Conservation (phyloP, 2,329 filamentous ascomycete species). For the Neocatenulostroma microsporum region DNA sequence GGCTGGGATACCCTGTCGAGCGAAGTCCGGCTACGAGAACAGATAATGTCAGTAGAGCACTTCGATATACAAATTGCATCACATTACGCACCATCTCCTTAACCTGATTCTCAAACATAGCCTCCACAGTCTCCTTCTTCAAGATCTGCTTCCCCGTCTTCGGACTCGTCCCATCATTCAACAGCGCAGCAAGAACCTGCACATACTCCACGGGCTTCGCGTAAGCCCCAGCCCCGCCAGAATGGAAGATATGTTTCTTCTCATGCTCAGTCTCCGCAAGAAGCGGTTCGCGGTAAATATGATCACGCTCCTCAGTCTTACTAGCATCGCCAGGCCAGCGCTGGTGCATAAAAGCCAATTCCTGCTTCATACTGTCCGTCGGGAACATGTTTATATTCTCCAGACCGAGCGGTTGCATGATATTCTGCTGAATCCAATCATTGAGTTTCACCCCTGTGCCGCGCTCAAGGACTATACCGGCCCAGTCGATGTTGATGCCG, state of each 20-base stretch:
- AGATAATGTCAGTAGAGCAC: constrained; percentile 1
- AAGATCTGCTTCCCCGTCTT: constrained; percentile 50
- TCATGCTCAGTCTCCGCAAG: constrained; percentile 39
- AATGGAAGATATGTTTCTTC: constrained; percentile 44
- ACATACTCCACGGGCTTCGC: constrained; percentile 53
- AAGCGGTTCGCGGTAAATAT: constrained; percentile 44
- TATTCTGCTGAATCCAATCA: constrained; percentile 41
- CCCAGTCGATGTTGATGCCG: constrained; percentile 42
- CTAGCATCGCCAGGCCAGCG: constrained; percentile 34
- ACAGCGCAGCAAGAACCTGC: constrained; percentile 53
- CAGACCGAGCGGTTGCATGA: constrained; percentile 41
- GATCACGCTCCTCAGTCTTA: constrained; percentile 37
- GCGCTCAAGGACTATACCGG: constrained; percentile 41
- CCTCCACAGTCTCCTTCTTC: constrained; percentile 49
- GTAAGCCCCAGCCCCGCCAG: constrained; percentile 56
- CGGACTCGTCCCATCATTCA: constrained; percentile 58
- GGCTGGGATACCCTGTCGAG: constrained; percentile 24
- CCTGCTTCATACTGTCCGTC: constrained; percentile 44
- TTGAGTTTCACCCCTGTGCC: constrained; percentile 36
- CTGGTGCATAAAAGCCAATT: constrained; percentile 51
- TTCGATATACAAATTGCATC: too few species aligned
- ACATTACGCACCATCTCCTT: constrained; percentile 15
- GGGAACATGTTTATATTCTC: constrained; percentile 52
- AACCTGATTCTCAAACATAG: constrained; percentile 55
- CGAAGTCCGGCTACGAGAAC: constrained; percentile 26